Evolutionary conservation across 1,284 basidiomycete genomes (phyloP), one percentile per base, ranked within the genome.

Genomic region (Coniferiporia sulphurascens): DNA sequence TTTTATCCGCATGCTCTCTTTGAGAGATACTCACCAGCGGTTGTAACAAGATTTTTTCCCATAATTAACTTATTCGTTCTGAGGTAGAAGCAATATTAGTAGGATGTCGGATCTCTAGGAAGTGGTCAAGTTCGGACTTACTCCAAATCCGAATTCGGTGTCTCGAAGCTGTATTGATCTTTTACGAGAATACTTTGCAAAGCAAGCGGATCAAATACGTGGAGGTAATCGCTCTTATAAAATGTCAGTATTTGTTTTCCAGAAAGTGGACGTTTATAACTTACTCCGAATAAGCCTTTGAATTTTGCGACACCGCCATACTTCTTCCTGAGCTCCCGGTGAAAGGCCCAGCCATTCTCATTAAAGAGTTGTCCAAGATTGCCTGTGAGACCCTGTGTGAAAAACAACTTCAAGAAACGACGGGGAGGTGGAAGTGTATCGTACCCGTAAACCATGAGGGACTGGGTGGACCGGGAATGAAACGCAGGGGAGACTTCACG

Each of bases 301-400:
- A 83, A 69, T 62, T 73, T 81, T 49, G 78, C 73, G 51, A 76
- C 74, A 1, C 78, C 76, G 2, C 81, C 82, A 63, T 77, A 83
- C 7, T 65, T 59, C 43, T 76, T 71, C 10, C 73, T 72, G 19
- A 83, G 65, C 4, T 69, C 65, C 35, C 77, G 73, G 57, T 81
- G 80, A 64, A 81, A 83, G 0, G 70, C 69, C 32, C 79, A 66
- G 1, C 78, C 78, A 64, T 82, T 76, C 2, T 72, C 50, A 53
- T 74, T 76, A 66, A 82, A 81, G 0, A 83, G 64, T 56, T 76
- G 76, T 1, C 70, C 71, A n/a, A 79, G 68, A 58, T 83, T 81
- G 4, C 80, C 81, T 81, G 61, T 5, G 34, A 10, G 46, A 1
- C 15, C 12, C 38, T 41, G 38, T 8, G 34, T 12, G 35, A 21